Conservation (phyloP, 225 moss, liverwort and hornwort genomes). For the Sphagnum contortum region DNA sequence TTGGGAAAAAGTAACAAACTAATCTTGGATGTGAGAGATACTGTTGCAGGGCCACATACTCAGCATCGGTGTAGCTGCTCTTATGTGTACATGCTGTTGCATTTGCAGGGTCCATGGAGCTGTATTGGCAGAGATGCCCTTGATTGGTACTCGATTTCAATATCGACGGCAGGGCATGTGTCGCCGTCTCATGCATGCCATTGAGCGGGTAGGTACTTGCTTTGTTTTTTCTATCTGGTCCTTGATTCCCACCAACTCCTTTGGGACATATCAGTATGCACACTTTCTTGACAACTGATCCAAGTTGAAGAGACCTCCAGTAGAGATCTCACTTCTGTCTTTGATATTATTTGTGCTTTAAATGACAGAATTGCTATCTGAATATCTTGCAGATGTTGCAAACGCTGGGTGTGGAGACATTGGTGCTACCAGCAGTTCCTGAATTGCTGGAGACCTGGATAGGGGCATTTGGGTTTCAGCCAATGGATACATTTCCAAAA, state of each 20-base stretch:
- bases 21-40: no score
- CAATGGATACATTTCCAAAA: slow-evolving; percentile 49
- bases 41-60: no score
- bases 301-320: no score
- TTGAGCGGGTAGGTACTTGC: slow-evolving; percentile 48
- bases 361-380: no score
- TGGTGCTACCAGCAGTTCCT: slow-evolving; percentile 90
- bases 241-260: no score
- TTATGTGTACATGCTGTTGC: slow-evolving; percentile 2
- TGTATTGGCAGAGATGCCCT: slow-evolving; percentile 79
- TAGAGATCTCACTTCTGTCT: no score
- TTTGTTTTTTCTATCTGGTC: no score
- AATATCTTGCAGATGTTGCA: slow-evolving; percentile 50
- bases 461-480: slow-evolving; percentile 68
- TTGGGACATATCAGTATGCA: no score
- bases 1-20: not conserved
- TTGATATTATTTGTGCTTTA: no score
- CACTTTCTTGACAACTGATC: no score
- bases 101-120: slow-evolving; percentile 73
- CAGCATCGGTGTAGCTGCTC: no score
- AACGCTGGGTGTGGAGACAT: slow-evolving; percentile 56
- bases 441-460: slow-evolving; percentile 84
- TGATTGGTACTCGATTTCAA: slow-evolving; percentile 85
- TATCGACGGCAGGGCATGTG: slow-evolving; percentile 95
- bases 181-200: slow-evolving; percentile 74